Percentiles rank a stretch among this genome's conserved stretches.
Evolutionary conservation across 2,329 filamentous ascomycete species (phyloP).

Genomic region (Pseudocercospora fijiensis): DNA sequence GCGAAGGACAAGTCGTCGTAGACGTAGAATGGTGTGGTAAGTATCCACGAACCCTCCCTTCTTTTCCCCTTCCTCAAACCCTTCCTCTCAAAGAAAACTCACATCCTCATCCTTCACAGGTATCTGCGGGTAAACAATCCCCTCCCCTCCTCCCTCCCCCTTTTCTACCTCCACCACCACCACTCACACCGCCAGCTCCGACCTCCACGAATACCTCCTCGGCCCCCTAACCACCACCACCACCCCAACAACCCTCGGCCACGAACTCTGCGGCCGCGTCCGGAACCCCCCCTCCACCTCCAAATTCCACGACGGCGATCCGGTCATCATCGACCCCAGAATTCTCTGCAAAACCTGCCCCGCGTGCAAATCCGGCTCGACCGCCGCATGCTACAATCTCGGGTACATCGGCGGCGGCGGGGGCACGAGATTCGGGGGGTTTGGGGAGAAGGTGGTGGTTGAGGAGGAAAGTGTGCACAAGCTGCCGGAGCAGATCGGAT

Average conservation of each 20-base stretch:
- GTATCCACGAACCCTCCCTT: not conserved
- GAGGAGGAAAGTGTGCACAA: conserved; percentile 17
- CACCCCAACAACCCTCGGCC: conserved; percentile 22
- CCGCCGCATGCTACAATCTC: conserved; percentile 22
- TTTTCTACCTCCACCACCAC: not conserved
- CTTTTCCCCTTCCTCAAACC: too few relatives aligned
- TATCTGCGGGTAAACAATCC: conserved; percentile 27
- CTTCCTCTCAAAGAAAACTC: too few relatives aligned
- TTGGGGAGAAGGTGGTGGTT: conserved; percentile 23
- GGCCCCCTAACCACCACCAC: conserved; percentile 21
- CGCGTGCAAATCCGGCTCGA: conserved; percentile 19
- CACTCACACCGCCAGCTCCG: conserved; percentile 13
- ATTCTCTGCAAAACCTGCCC: conserved; percentile 25
- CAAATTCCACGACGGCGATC: conserved; percentile 21
- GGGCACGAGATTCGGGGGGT: conserved; percentile 26
- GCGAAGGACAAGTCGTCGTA: conserved; percentile 26
- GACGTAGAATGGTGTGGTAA: conserved; percentile 30
- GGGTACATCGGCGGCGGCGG: conserved; percentile 29
- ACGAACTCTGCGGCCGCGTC: conserved; percentile 31
- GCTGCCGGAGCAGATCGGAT: conserved; percentile 20
- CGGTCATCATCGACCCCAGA: conserved; percentile 30
- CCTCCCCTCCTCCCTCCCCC: not conserved
- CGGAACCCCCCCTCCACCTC: conserved; percentile 16
- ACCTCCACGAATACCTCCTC: conserved; percentile 25
- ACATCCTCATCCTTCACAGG: not conserved